These are phyloP conservation scores for Circinella umbellata DNA, from an alignment of 371 early-diverging fungal genomes.

Conservation along the genomic window DNA sequence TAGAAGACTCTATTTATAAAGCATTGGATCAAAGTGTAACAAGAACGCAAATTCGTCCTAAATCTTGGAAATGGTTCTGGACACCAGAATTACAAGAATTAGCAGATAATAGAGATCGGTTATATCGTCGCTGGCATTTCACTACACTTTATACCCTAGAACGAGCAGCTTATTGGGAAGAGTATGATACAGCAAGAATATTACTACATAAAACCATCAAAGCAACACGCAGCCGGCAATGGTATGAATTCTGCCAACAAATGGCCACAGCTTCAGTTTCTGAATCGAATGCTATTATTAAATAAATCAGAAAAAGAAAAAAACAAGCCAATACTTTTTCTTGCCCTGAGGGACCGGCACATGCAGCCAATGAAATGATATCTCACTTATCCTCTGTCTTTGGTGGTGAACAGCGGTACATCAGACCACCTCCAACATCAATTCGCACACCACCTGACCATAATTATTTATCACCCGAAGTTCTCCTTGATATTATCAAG, in stretches of 20 bases:
- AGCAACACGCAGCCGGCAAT: not conserved
- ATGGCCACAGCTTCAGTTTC: not conserved
- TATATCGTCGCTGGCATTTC: slow-evolving; percentile 16
- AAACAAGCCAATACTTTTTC: not conserved
- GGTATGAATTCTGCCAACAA: slow-evolving; percentile 15
- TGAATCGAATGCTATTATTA: slow-evolving; percentile 11
- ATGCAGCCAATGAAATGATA: slow-evolving; percentile 15
- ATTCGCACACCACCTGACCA: too few relatives aligned
- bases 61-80: slow-evolving; percentile 20
- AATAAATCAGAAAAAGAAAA: not conserved
- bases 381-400: slow-evolving; percentile 16
- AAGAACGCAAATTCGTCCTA: not conserved
- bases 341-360: slow-evolving; percentile 15
- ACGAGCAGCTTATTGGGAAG: slow-evolving; percentile 4
- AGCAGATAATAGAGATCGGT: not conserved
- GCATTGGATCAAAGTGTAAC: slow-evolving; percentile 11
- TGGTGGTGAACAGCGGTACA: not conserved
- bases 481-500: too few relatives aligned
- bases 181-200: not conserved
- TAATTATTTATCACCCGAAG: too few relatives aligned
- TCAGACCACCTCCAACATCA: not conserved
- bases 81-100: slow-evolving; percentile 7
- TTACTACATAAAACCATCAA: not conserved
- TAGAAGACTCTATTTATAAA: slow-evolving; percentile 9
- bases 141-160: slow-evolving; percentile 8